phyloP scores from a whole-genome alignment of 805 yeast species.

The Clavispora asparagi region DNA sequence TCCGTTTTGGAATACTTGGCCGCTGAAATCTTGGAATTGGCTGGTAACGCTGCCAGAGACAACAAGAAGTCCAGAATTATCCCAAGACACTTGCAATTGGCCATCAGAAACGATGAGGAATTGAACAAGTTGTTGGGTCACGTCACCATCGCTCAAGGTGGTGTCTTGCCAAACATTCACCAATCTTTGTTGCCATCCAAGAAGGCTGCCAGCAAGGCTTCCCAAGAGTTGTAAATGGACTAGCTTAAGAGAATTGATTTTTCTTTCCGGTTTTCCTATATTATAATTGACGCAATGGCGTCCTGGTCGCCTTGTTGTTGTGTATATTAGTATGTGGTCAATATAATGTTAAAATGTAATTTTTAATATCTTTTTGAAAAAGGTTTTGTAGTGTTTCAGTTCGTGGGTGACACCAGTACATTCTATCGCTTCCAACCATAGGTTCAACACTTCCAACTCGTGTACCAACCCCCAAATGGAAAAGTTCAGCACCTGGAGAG shows the following conservation, averaged over 20 bases:
- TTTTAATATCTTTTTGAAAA: neutral
- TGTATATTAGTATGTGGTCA: slow-evolving; percentile 22
- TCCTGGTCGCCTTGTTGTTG: slow-evolving; percentile 15
- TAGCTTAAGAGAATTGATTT: slow-evolving; percentile 15
- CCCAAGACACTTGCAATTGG: slow-evolving; percentile 50
- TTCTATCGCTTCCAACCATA: neutral
- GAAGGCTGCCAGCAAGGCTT: slow-evolving; percentile 19
- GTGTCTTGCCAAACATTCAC: slow-evolving; percentile 49
- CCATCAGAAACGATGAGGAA: slow-evolving; percentile 50
- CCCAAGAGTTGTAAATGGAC: slow-evolving; percentile 19
- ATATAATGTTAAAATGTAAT: slow-evolving; percentile 13
- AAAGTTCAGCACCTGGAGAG: slow-evolving; percentile 72
- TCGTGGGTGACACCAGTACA: neutral
- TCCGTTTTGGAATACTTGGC: slow-evolving; percentile 46
- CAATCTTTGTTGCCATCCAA: slow-evolving; percentile 40
- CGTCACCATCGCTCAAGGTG: slow-evolving; percentile 59
- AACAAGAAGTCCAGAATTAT: slow-evolving; percentile 84
- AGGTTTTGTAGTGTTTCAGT: neutral
- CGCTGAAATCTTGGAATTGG: slow-evolving; percentile 48
- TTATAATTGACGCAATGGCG: slow-evolving; percentile 17
- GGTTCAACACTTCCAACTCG: neutral
- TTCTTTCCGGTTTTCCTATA: slow-evolving; percentile 14
- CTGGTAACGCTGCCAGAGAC: slow-evolving; percentile 52
- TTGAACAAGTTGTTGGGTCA: slow-evolving; percentile 50
- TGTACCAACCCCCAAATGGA: slow-evolving; percentile 8